These are phyloP conservation scores for Helichrysum umbraculigerum DNA, from an alignment of 129 eudicot genomes.

Conservation along the genomic window DNA sequence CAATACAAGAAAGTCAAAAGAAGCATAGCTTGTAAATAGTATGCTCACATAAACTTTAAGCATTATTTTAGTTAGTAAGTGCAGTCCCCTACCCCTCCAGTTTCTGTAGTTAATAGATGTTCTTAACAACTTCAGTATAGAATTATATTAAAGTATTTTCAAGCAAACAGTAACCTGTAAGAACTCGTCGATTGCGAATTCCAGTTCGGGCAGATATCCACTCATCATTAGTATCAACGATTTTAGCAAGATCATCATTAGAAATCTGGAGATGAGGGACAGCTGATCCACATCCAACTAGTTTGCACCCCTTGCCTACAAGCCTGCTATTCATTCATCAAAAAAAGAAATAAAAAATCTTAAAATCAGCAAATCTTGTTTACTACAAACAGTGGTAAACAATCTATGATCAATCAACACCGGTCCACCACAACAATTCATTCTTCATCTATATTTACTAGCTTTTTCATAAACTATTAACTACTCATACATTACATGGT, in stretches of 20 bases:
- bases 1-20: background rate
- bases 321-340: slow-evolving; percentile 39
- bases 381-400: slow-evolving; percentile 5
- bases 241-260: slow-evolving; percentile 79
- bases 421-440: background rate
- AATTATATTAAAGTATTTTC: background rate
- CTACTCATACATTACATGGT: background rate
- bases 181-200: slow-evolving; percentile 73
- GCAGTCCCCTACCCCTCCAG: background rate
- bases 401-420: background rate
- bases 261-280: slow-evolving; percentile 71
- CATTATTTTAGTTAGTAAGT: background rate
- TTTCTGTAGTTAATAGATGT: background rate
- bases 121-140: background rate
- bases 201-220: slow-evolving; percentile 96
- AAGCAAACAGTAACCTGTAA: slow-evolving; percentile 52
- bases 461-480: background rate
- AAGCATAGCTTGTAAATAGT: background rate
- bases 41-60: no score
- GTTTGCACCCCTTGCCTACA: slow-evolving; percentile 74
- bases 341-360: background rate
- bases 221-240: slow-evolving; percentile 86
- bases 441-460: background rate
- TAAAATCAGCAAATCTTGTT: background rate
- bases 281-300: slow-evolving; percentile 96